Base-by-base conservation (phyloP, 2,329 filamentous ascomycete genomes). In the Alternaria rosae region DNA sequence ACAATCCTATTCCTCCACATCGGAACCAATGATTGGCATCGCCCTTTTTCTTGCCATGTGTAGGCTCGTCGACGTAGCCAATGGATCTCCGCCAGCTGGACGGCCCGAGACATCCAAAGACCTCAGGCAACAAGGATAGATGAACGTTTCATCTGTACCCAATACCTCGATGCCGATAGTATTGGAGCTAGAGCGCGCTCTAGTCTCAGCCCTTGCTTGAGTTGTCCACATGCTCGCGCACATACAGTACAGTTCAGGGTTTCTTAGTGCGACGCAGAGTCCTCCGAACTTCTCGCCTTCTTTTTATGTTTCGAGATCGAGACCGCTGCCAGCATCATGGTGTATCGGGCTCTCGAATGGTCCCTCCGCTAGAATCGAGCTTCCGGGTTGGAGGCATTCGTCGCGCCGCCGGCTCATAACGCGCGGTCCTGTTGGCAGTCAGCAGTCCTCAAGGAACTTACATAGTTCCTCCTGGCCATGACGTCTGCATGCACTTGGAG, bases 381-480 rank as follows among this genome's bases (percentile, higher is more conserved):
- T 21, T 47, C 23, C 13, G 12, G 2, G 11, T 4, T 17, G 13
- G 21, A 28, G 28, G 2, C 38, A 17, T 11, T 5, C 1, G 20
- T 30, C 25, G 10, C 13, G 9, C 20, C 38, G n/a, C 21, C 5
- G 11, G 3, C 11, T 9, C 11, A 12, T 3, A 38, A 50, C 15
- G 44, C 35, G 32, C 21, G 11, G 20, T 26, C 41, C 28, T 48
- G 32, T 9, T 13, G 30, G 7, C 11, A 30, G 32, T 25, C 43
- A n/a, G 52, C 9, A 41, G 28, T 60, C 57, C 57, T 57, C 1
- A 5, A 56, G 35, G 11, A 60, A 48, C 13, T 21, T 38, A 43
- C 55, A 51, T 35, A 13, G 3, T 23, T 6, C 11, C 21, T 28
- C 23, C 20, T 47, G 25, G 32, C 38, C 21, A 45, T 55, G 44